Conservation (phyloP, 139 green algal genomes). For the Pleodorina starrii region DNA sequence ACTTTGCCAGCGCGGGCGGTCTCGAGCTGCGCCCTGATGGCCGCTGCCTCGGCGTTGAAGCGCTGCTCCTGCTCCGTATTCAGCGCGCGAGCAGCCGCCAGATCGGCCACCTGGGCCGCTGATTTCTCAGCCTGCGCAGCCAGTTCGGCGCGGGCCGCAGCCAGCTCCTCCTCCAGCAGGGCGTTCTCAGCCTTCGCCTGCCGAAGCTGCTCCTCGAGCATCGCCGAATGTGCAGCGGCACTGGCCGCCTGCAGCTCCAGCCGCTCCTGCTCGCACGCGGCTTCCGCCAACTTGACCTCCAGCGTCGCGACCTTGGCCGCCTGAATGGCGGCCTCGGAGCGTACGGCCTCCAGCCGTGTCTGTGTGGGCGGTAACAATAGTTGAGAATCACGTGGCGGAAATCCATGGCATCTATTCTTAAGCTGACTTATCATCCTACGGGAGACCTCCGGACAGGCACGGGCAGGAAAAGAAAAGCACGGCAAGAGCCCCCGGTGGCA, state of each 20-base stretch:
- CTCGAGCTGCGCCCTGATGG: neutral
- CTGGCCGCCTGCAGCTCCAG: neutral
- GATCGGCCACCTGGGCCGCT: neutral
- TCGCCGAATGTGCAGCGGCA: neutral
- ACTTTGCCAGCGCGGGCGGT: neutral
- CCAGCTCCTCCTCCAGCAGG: neutral
- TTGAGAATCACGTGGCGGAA: too few species aligned
- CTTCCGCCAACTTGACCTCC: neutral
- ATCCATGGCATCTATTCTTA: too few species aligned
- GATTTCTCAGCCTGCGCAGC: neutral
- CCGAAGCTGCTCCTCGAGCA: constrained; percentile 7
- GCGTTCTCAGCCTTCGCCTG: neutral
- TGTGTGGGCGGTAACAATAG: neutral
- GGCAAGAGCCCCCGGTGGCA: too few species aligned
- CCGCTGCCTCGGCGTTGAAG: neutral
- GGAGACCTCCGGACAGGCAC: too few species aligned
- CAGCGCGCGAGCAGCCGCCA: neutral
- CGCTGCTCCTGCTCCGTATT: neutral
- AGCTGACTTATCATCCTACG: too few species aligned
- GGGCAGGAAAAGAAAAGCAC: too few species aligned
- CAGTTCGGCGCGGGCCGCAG: neutral
- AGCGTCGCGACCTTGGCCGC: neutral
- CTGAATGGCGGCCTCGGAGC: neutral
- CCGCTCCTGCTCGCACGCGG: neutral
- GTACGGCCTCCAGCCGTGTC: neutral